Base-by-base conservation (phyloP, 805 yeast species). In the Candida nemodendra region DNA sequence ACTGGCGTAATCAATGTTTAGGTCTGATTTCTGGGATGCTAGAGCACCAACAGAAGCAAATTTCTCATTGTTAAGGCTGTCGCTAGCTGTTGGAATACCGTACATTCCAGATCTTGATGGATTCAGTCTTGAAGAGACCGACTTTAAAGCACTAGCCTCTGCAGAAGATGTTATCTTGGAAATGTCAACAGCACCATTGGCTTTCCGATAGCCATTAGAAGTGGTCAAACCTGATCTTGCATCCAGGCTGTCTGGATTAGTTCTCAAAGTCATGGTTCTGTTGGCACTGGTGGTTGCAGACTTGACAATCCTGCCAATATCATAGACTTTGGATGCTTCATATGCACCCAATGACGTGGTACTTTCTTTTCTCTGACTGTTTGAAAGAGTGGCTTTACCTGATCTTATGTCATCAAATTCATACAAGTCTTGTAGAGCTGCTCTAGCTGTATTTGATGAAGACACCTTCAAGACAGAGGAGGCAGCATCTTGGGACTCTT, bases 11-110 rank as follows among this genome's bases (percentile, higher is more conserved):
- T 71, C 71, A 23, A 64, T 65, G 27, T 62, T 17, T 3, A 45
- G 40, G 33, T 50, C 47, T 32, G 61, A 61, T 27, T 59, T 60
- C 36, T 73, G 70, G 1, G 83, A 76, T 12, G 83, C 82, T 18
- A 74, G 61, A 21, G 81, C 84, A 19, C 81, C 81, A 30, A 69
- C 68, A 17, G 76, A 72, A 9, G 84, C 83, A 56, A 71, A 66
- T 9, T 55, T 52, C 38, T 66, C 71, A 33, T 73, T 74, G 19
- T 71, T 55, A 38, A 66, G 59, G 16, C 57, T 50, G 47, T 62
- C 65, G 30, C 69, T 66, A 3, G 78, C 69, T 19, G 64, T 64
- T 24, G 68, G 57, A 14, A 76, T 71, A 43, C 66, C 69, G 34
- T 45, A 51, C 17, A 36, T 22, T 30, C 39, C 55, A 6, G 61